These are phyloP conservation scores for Puccinellia tenuiflora DNA, from an alignment of 176 grass and related monocot genomes.

Conservation along the genomic window DNA sequence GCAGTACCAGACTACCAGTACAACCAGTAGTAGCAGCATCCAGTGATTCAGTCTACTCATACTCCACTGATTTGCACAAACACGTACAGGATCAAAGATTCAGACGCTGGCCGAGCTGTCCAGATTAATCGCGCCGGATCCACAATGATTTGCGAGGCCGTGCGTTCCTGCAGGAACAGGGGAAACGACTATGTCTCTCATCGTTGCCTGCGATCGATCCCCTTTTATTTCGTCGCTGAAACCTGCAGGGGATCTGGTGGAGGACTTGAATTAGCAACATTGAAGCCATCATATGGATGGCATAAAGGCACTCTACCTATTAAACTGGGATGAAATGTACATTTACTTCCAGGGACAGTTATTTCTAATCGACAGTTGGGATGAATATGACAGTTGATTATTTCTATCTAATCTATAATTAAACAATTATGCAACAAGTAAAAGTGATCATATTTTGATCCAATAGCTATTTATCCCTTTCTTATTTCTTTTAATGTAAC, in stretches of 20 bases:
- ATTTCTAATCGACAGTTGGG: too few relatives aligned
- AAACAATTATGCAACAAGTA: too few relatives aligned
- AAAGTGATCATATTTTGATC: too few relatives aligned
- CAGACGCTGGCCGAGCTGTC: neutral
- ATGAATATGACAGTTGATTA: too few relatives aligned
- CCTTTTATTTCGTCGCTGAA: constrained; percentile 25
- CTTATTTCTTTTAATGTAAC: too few relatives aligned
- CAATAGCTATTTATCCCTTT: too few relatives aligned
- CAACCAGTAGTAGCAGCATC: neutral
- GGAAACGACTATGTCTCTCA: neutral
- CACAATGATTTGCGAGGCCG: constrained; percentile 31
- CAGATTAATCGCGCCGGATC: neutral
- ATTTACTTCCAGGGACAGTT: constrained; percentile 37
- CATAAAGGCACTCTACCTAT: constrained; percentile 33
- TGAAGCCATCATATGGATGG: constrained; percentile 25
- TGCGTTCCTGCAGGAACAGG: constrained; percentile 13
- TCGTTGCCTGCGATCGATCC: neutral
- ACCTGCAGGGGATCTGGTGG: constrained; percentile 36
- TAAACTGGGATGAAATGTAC: constrained; percentile 46
- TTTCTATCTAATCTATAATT: too few relatives aligned
- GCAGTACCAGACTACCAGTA: neutral
- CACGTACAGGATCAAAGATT: constrained; percentile 6
- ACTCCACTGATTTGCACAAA: constrained; percentile 18
- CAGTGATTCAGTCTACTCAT: neutral
- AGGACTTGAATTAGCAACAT: constrained; percentile 37